Evolutionary conservation across 129 eudicot genomes (phyloP), one percentile per base, ranked within the genome.

Genomic region (Chrysanthemum lavandulifolium): DNA sequence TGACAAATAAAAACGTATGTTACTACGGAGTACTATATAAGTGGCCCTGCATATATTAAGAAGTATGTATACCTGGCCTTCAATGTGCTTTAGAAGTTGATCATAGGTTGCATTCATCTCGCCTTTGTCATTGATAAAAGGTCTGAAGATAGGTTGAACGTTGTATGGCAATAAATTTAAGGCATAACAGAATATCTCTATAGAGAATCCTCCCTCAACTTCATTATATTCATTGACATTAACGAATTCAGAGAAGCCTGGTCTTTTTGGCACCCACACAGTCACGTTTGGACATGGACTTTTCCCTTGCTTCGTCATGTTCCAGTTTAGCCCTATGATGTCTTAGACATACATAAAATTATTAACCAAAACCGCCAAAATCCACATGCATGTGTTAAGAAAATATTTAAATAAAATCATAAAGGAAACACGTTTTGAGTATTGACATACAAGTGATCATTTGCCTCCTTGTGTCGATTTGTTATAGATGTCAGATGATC

Each of bases 131-230:
- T 73, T 51, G 21, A 31, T 9, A 36, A 50, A 73, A 16, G 78
- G 62, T 62, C 6, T 62, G 62, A 73, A 73, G 60, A 62, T 73
- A 3, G 78, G 70, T 5, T 18, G 62, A 13, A 73, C 29, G 18
- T 12, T 29, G 19, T 4, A 73, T 1, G 78, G 78, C 14, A 73
- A 7, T 16, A 4, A 5, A 1, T 73, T 14, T 13, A 73, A 63
- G 4, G 78, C 78, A 51, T 73, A 56, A 29, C 78, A 73, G 3
- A 73, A 73, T 51, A 73, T 16, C 36, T 70, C 78, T 50, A 73
- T 50, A 19, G 71, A 73, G 62, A 73, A 73, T 61, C 78, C 78
- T 2, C 70, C 78, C 64, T 61, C 51, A 11, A 62, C 78, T n/a
- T 73, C 40, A 3, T 4, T 48, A 47, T 73, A 5, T 3, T 61